Evolutionary conservation across 1,284 basidiomycete genomes (phyloP).

Genomic region (Taiwanofungus camphoratus): DNA sequence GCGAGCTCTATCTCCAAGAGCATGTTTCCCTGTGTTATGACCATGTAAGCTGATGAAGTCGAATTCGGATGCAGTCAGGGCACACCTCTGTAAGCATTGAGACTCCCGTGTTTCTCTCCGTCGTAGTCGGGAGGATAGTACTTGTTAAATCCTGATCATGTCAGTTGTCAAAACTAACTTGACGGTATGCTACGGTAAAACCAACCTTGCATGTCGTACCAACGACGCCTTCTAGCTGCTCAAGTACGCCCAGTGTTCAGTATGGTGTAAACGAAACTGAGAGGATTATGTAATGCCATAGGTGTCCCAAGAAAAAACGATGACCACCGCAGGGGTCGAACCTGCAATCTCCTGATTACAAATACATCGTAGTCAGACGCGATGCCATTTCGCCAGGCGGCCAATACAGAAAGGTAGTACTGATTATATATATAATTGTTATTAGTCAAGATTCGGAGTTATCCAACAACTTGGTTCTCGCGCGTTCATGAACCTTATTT

Average conservation of each 20-base stretch:
- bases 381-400: conserved; percentile 78
- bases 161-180: not conserved
- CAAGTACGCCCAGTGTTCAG: too few species aligned
- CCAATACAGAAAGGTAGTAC: too few species aligned
- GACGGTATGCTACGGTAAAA: not conserved
- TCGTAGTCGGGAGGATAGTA: conserved; percentile 96
- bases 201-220: conserved; percentile 6
- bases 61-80: not conserved
- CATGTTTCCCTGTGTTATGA: conserved; percentile 75
- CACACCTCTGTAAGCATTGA: conserved; percentile 74
- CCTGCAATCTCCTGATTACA: conserved; percentile 44
- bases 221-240: too few species aligned
- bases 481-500: conserved; percentile 31
- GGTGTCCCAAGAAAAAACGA: too few species aligned
- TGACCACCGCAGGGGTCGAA: conserved; percentile 44
- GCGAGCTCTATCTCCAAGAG: conserved; percentile 84
- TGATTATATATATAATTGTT: too few species aligned
- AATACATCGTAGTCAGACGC: conserved; percentile 77
- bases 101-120: conserved; percentile 69
- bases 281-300: too few species aligned
- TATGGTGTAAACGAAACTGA: too few species aligned
- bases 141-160: conserved; percentile 67
- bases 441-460: conserved; percentile 7
- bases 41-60: not conserved
- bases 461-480: conserved; percentile 13